Percentiles rank a stretch among this genome's conserved stretches.
Evolutionary conservation across 148 eudicot genomes (phyloP).

Genomic region (Oxyria digyna): DNA sequence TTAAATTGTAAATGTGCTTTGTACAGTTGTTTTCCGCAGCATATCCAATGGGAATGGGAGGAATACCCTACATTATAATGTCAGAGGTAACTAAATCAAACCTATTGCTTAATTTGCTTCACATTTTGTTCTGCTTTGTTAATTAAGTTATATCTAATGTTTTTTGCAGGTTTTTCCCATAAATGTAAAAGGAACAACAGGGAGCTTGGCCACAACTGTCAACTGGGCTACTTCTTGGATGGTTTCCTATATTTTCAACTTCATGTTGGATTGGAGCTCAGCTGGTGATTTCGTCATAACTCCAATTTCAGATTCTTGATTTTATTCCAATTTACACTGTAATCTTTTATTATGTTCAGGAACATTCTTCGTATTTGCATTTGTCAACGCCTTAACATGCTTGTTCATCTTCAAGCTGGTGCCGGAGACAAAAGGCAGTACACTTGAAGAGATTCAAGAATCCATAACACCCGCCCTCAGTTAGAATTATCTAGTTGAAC

Average conservation of each 20-base stretch:
- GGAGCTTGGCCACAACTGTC: constrained; percentile 11
- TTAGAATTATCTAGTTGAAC: background rate
- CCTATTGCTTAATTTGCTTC: background rate
- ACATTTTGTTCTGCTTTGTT: background rate
- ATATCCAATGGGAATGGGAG: constrained; percentile 25
- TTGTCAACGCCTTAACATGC: constrained; percentile 3
- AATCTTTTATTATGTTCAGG: constrained; percentile 10
- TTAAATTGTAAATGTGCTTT: too few species aligned
- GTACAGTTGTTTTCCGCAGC: constrained; percentile 15
- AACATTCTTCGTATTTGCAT: constrained; percentile 14
- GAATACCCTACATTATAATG: constrained; percentile 23
- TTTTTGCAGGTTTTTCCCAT: constrained; percentile 11
- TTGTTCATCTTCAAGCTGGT: constrained; percentile 13
- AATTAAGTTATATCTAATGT: background rate
- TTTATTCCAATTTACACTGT: too few species aligned
- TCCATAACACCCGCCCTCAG: background rate
- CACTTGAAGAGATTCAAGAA: constrained; percentile 16
- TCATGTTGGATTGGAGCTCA: constrained; percentile 15
- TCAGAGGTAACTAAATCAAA: constrained; percentile 15
- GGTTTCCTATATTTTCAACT: constrained; percentile 14
- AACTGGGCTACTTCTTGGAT: constrained; percentile 13
- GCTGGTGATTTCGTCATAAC: background rate
- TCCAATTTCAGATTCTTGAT: background rate
- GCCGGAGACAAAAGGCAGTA: constrained; percentile 15
- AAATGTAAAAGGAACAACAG: constrained; percentile 13